Evolutionary conservation across 2,329 filamentous ascomycete species (phyloP).

Genomic region (Fulvia fulva): DNA sequence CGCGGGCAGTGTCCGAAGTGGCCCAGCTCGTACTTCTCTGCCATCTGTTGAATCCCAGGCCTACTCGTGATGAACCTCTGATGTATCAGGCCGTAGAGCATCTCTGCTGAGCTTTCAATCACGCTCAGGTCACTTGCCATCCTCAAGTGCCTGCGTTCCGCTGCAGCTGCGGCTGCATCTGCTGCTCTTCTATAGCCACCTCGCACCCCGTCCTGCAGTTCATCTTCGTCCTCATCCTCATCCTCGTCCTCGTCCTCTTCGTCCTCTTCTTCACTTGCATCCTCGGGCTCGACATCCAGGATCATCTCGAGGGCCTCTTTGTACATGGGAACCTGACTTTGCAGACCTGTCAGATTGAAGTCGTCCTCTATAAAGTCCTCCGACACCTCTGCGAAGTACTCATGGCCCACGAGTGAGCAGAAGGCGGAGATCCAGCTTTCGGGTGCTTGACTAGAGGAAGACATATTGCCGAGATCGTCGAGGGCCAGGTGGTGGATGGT

Average conservation of each 20-base stretch:
- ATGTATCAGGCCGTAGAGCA: constrained; percentile 96
- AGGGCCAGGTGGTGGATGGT: constrained; percentile 24
- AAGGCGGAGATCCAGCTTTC: constrained; percentile 99
- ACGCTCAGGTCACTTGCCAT: constrained; percentile 91
- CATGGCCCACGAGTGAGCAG: constrained; percentile 90
- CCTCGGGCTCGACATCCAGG: constrained; percentile 93
- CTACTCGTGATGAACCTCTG: constrained; percentile 97
- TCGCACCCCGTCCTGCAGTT: constrained; percentile 51
- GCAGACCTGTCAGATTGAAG: constrained; percentile 94
- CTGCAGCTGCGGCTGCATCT: constrained; percentile 36
- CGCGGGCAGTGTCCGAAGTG: constrained; percentile 97
- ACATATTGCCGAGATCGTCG: constrained; percentile 43
- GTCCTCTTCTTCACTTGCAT: constrained; percentile 82
- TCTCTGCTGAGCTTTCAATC: constrained; percentile 95
- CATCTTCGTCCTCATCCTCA: constrained; percentile 49
- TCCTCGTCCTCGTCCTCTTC: constrained; percentile 64
- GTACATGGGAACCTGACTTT: constrained; percentile 96
- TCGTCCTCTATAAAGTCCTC: constrained; percentile 99
- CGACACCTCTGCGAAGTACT: constrained; percentile 98
- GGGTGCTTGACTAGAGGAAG: constrained; percentile 54
- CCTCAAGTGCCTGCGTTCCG: constrained; percentile 73
- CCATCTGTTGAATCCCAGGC: constrained; percentile 97
- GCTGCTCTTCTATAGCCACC: constrained; percentile 28
- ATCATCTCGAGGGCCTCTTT: constrained; percentile 99
- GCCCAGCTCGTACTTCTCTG: constrained; percentile 95